Conservation (phyloP, 2,329 filamentous ascomycete genomes). For the Diaporthe vaccinii region DNA sequence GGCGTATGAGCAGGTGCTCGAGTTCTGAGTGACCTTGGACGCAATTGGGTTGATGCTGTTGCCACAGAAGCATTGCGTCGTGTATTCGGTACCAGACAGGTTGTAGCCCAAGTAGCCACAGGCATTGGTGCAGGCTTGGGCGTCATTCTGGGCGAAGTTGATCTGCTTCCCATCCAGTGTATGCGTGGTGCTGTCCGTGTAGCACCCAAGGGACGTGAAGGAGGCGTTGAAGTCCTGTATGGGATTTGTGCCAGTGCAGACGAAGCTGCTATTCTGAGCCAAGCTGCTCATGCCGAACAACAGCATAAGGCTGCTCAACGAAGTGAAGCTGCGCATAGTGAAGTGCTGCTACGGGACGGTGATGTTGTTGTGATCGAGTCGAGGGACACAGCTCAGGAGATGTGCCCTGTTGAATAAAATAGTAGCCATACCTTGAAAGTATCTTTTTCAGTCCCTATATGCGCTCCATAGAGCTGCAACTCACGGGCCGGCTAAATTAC, state of each 20-base stretch:
- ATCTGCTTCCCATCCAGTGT: neutral
- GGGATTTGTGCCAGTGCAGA: conserved; percentile 1
- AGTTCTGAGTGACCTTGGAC: neutral
- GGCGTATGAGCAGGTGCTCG: conserved; percentile 8
- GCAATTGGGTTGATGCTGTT: conserved; percentile 8
- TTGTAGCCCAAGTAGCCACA: neutral
- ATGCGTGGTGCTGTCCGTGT: neutral
- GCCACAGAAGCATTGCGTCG: neutral
- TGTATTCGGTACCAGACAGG: neutral
- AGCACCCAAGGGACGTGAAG: conserved; percentile 3
- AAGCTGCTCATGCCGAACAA: neutral
- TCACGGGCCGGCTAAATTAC: neutral
- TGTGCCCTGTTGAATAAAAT: neutral
- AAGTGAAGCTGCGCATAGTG: neutral
- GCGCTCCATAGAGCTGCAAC: neutral
- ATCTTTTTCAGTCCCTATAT: neutral
- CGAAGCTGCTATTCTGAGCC: neutral
- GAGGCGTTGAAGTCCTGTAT: neutral
- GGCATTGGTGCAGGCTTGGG: neutral
- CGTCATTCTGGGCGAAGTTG: neutral
- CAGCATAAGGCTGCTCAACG: neutral
- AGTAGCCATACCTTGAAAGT: neutral
- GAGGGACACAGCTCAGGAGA: neutral
- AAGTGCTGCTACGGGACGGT: neutral
- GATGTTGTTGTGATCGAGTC: neutral